These are phyloP conservation scores for Leccinum truebloodii DNA, from an alignment of 768 basidiomycete species.

Conservation along the genomic window DNA sequence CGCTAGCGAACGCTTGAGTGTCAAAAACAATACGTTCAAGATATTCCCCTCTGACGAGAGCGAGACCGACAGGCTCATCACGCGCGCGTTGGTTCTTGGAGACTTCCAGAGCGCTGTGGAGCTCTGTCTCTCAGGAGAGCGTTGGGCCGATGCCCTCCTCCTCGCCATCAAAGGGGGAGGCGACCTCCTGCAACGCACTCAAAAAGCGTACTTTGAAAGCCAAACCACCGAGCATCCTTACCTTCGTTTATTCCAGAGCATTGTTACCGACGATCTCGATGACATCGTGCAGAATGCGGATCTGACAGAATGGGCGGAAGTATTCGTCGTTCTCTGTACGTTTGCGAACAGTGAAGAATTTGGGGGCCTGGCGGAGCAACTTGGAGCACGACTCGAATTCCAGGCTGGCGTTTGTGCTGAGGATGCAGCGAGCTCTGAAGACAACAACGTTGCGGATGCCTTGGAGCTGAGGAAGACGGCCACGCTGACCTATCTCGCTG, in stretches of 20 bases:
- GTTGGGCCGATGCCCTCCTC: slow-evolving; percentile 93
- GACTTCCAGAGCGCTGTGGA: slow-evolving; percentile 93
- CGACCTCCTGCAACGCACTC: slow-evolving; percentile 82
- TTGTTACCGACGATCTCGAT: slow-evolving; percentile 87
- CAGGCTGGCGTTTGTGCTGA: slow-evolving; percentile 64
- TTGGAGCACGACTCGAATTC: slow-evolving; percentile 89
- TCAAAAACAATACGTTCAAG: slow-evolving; percentile 83
- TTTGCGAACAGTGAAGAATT: slow-evolving; percentile 89
- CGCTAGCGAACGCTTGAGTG: slow-evolving; percentile 42
- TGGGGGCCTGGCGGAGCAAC: slow-evolving; percentile 82
- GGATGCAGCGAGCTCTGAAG: slow-evolving; percentile 40
- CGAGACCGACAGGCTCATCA: slow-evolving; percentile 84
- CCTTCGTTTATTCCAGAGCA: slow-evolving; percentile 91
- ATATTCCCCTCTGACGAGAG: slow-evolving; percentile 89
- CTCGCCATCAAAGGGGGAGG: slow-evolving; percentile 90
- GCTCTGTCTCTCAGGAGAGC: slow-evolving; percentile 83
- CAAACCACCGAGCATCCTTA: slow-evolving; percentile 78
- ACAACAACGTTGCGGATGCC: slow-evolving; percentile 37
- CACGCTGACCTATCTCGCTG: slow-evolving; percentile 90
- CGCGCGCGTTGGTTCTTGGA: slow-evolving; percentile 92
- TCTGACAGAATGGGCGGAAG: slow-evolving; percentile 91
- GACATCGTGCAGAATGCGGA: slow-evolving; percentile 98
- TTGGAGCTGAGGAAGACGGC: slow-evolving; percentile 79
- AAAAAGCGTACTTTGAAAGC: slow-evolving; percentile 91
- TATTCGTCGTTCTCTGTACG: slow-evolving; percentile 95